A percentile compares a stretch with the other conserved stretches of the same genome.
phyloP scores from a whole-genome alignment of 2,329 filamentous ascomycete genomes.

The Neopestalotiopsis sp. region DNA sequence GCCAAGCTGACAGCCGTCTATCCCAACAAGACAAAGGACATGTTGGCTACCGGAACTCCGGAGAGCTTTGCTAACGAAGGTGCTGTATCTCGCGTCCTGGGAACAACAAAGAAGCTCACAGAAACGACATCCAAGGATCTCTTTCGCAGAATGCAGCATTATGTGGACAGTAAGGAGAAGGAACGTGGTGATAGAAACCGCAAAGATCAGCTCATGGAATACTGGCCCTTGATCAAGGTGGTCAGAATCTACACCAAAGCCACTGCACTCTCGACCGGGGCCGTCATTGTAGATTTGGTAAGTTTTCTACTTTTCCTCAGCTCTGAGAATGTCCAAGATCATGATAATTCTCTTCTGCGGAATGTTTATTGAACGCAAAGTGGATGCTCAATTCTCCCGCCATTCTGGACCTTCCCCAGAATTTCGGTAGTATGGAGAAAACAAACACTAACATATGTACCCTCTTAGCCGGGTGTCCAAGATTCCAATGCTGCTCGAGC shows the following conservation, averaged over 20 bases:
- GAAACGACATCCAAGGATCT: constrained; percentile 45
- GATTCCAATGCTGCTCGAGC: constrained; percentile 66
- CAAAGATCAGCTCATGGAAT: background rate
- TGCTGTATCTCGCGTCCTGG: constrained; percentile 49
- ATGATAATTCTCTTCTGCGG: background rate
- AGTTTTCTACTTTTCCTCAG: background rate
- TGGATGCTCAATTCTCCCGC: background rate
- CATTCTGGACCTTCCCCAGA: background rate
- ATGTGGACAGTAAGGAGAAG: constrained; percentile 52
- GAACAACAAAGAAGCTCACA: constrained; percentile 46
- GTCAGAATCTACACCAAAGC: constrained; percentile 56
- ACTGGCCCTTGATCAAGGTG: constrained; percentile 41
- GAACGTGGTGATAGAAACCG: constrained; percentile 2
- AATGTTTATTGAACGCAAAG: background rate
- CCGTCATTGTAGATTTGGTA: constrained; percentile 60
- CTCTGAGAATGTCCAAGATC: background rate
- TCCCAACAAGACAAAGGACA: constrained; percentile 35
- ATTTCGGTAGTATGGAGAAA: background rate
- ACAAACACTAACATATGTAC: background rate
- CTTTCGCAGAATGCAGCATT: constrained; percentile 51
- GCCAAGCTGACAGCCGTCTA: constrained; percentile 37
- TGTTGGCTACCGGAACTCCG: constrained; percentile 31
- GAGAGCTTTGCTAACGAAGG: constrained; percentile 49
- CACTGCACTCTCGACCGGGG: constrained; percentile 57
- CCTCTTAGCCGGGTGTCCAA: constrained; percentile 55